Base-by-base conservation (phyloP, 192 early-diverging fungal genomes). In the Backusella circina region DNA sequence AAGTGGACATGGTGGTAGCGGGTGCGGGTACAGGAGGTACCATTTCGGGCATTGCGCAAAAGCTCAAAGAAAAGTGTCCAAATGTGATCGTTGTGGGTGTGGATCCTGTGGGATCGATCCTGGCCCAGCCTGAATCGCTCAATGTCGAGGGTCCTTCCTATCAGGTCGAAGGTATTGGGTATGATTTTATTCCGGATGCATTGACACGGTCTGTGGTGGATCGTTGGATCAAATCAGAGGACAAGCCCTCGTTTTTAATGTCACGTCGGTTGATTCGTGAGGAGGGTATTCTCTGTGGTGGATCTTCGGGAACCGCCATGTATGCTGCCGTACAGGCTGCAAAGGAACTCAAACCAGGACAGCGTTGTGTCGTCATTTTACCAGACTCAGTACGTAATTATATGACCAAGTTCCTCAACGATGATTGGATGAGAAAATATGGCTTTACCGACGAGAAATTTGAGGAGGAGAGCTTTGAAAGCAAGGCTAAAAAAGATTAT, bases 331-430 rank as follows among this genome's bases (percentile, higher is more conserved):
- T 97, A 28, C 84, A 93, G 80, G 94, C 93, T 6, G 94, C 94
- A 72, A 96, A 94, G 80, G 79, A 83, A n/a, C 86, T 99, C 16
- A 93, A 92, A 70, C 86, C 92, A 36, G 96, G 96, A 67, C 91
- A 97, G 84, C 89, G 95, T 54, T 92, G 91, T 77, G 96, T 98
- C 74, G 96, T 98, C 5, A 82, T 99, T n/a, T 83, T 99, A 67
- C 93, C 98, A 33, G 98, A 99, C 85, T 97, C 96, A 5, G 96
- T 98, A 72, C 90, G 97, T 71, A 99, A 99, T 88, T 99, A 99
- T 89, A 99, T 99, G 97, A 95, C 96, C 78, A 98, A 98, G 85
- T 97, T 97, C 87, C 90, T 99, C 80, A 96, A 94, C 84, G 98
- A 98, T 81, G 93, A 92, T 47, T 99, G 98, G 98, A 98, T 99